Base-by-base conservation (phyloP, 2,329 filamentous ascomycete genomes). In the Fusarium chuoi region DNA sequence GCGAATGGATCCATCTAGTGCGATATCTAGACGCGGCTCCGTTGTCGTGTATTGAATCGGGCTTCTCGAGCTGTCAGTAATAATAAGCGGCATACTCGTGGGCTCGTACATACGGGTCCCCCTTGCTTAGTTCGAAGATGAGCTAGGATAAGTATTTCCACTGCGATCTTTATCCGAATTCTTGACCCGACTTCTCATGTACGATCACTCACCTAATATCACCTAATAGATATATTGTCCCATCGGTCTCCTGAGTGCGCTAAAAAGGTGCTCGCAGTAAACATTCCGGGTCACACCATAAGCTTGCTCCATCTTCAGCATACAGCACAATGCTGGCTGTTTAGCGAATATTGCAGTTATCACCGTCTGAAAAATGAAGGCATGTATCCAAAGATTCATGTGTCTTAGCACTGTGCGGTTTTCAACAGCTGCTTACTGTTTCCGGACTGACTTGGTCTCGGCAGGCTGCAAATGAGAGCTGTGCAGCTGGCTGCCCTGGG, bases 31-130 rank as follows among this genome's bases (percentile, higher is more conserved):
- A 45, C 48, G 45, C 62, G 44, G 55, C 38, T 36, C 68, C 62
- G 45, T 59, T 39, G 46, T 57, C 52, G 49, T 67, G 73, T 46
- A 52, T 51, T 61, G 63, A 63, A 68, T 68, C 71, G 35, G 42
- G 42, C 56, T 65, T 62, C 59, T 65, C 42, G 56, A 72, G 51
- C 71, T 74, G 68, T 72, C 62, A 74, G 62, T 18, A 48, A 35
- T 35, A 33, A 48, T 48, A 72, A 56, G 59, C 56, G 54, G 59
- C 67, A 60, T 68, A 56, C 48, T 58, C 51, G 60, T 56, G 59
- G 56, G 59, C 68, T 62, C 39, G 42, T 54, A 46, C 44, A 28
- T 46, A 56, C 39, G 68, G 45, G 46, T 15, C n/a, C 44, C 49
- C 69, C 65, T 70, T 49, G 52, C 26, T 57, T 58, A 70, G 70